Base-by-base conservation (phyloP, 345 rosid species). In the Mangifera indica region DNA sequence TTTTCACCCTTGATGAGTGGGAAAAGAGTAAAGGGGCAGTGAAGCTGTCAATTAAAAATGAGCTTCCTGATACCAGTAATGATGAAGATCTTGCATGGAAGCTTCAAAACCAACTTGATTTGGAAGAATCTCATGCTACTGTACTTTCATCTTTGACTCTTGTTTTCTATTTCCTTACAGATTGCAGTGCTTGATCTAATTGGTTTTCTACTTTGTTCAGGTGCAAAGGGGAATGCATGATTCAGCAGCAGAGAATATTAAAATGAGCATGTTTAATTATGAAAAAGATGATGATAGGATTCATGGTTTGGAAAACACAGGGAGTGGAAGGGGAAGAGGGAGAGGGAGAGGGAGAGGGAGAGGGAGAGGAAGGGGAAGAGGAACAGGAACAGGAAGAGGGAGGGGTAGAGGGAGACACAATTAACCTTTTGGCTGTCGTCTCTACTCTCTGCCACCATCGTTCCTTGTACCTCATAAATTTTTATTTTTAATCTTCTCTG, bases 81-180 rank as follows among this genome's bases (percentile, higher is more conserved):
- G 97, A 92, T 75, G 93, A 90, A 81, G 91, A 89, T 78, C 81
- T 94, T 66, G 98, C 97, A 45, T 73, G 92, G 91, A 87, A 88
- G 86, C 91, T 92, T 66, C 97, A 90, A 82, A 75, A 81, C 74
- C 92, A 90, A 81, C 88, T 89, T 59, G 97, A 92, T 76, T 71
- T 89, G 78, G 97, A 87, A 83, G 90, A 92, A 81, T 83, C 81
- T 81, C 73, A 86, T 78, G 97, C 87, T 63, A 70, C 87, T 72
- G 60, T 63, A 40, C 56, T 72, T 55, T 17, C 71, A 60, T 78
- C 66, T 70, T 67, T 67, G 12, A 11, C 64, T 61, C 46, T 42
- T 79, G 42, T 37, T 72, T 60, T 17, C 1, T 45, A 40, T 13
- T 60, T 48, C 5, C 67, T 24, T 24, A 46, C n/a, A 67, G 12